Percentiles rank a stretch among this genome's conserved stretches.
Conservation (phyloP, 345 rosid species). For the Eucalyptus marginata region DNA sequence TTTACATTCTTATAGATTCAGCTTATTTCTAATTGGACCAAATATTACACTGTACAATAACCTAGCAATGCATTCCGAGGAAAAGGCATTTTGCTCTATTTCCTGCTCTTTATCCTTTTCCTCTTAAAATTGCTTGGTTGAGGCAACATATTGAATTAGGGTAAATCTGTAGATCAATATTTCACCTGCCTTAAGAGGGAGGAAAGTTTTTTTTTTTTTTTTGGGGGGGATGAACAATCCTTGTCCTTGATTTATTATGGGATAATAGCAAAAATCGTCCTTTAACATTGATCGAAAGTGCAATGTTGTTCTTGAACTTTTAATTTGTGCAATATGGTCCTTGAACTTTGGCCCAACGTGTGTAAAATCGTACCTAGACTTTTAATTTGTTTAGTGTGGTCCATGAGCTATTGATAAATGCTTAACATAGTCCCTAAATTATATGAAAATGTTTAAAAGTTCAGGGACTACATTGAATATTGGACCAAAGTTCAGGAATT, state of each 20-base stretch:
- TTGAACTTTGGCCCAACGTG: too few species aligned
- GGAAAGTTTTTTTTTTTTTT: too few species aligned
- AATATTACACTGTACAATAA: neutral
- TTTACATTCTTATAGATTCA: neutral
- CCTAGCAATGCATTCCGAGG: neutral
- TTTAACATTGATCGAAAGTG: too few species aligned
- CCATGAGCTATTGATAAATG: too few species aligned
- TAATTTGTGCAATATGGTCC: too few species aligned
- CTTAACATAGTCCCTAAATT: too few species aligned
- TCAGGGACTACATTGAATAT: too few species aligned
- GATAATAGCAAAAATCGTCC: neutral
- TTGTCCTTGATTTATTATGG: neutral
- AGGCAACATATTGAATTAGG: neutral
- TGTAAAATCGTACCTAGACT: too few species aligned
- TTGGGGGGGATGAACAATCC: neutral
- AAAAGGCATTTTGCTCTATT: neutral
- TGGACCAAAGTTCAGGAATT: too few species aligned
- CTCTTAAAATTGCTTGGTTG: neutral
- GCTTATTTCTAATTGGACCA: neutral
- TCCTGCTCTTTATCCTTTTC: neutral
- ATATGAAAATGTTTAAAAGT: too few species aligned
- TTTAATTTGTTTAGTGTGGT: too few species aligned
- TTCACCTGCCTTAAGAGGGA: neutral
- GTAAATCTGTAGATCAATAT: neutral
- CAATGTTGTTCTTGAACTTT: too few species aligned